Percentiles rank a stretch among this genome's conserved stretches.
phyloP scores from a whole-genome alignment of 2,329 filamentous ascomycete genomes.

The Trichoderma atroviride region DNA sequence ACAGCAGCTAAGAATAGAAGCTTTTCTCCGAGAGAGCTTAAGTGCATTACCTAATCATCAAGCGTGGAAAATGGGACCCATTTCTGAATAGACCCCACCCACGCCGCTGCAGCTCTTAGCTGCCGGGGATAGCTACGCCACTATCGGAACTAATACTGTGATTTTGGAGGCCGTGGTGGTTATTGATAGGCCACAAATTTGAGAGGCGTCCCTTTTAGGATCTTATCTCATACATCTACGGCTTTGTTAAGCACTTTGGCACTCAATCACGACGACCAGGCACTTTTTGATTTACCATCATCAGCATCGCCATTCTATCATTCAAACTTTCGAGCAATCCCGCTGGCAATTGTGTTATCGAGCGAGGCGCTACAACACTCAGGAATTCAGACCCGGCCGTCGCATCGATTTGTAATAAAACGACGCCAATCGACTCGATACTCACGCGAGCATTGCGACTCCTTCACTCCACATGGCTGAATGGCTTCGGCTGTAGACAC shows the following conservation, averaged over 20 bases:
- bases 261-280: neutral
- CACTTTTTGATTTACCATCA: neutral
- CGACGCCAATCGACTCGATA: conserved; percentile 12
- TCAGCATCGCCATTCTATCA: neutral
- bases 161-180: conserved; percentile 1
- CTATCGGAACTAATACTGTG: conserved; percentile 6
- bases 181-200: conserved; percentile 15
- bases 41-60: neutral
- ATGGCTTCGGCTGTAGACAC: conserved; percentile 41
- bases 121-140: conserved; percentile 21
- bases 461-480: conserved; percentile 36
- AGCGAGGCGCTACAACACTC: neutral
- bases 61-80: neutral
- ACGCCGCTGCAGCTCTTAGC: conserved; percentile 14
- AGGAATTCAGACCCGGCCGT: neutral
- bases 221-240: conserved; percentile 8
- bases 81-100: conserved; percentile 20
- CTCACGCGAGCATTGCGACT: conserved; percentile 6
- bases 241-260: neutral
- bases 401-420: neutral
- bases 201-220: conserved; percentile 3
- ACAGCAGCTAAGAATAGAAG: neutral
- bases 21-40: neutral
- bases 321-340: neutral
- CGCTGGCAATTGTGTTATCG: neutral